phyloP scores from a whole-genome alignment of 2,329 filamentous ascomycete species.

The Dactylonectria estremocensis region DNA sequence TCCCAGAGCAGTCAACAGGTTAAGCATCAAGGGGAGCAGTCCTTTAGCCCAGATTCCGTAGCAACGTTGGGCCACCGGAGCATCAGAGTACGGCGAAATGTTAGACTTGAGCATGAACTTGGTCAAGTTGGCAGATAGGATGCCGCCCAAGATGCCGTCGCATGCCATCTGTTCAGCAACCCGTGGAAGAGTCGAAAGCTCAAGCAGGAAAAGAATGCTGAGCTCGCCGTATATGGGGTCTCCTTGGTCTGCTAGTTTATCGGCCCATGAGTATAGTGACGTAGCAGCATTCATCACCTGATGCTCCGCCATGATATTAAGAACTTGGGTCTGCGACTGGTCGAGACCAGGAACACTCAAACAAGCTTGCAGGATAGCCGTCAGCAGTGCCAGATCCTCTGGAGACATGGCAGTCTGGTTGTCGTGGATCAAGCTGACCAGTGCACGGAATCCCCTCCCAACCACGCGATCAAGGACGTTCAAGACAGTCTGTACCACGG shows the following conservation, averaged over 20 bases:
- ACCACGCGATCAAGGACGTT: conserved; percentile 87
- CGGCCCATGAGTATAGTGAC: conserved; percentile 94
- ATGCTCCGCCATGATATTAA: conserved; percentile 79
- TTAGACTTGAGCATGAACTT: conserved; percentile 80
- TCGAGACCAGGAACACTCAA: conserved; percentile 84
- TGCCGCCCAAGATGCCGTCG: conserved; percentile 84
- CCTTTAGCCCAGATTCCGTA: conserved; percentile 93
- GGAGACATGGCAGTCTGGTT: conserved; percentile 73
- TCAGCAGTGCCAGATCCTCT: conserved; percentile 88
- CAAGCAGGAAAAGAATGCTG: conserved; percentile 89
- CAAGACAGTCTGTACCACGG: conserved; percentile 75
- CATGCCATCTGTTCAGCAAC: conserved; percentile 93
- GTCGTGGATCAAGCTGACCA: conserved; percentile 88
- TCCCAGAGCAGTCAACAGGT: conserved; percentile 87
- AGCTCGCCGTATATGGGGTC: conserved; percentile 96
- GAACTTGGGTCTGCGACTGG: conserved; percentile 78
- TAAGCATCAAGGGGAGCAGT: conserved; percentile 89
- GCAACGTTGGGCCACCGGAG: conserved; percentile 77
- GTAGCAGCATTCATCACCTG: conserved; percentile 85
- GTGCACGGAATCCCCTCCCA: conserved; percentile 83
- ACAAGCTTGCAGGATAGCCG: conserved; percentile 88
- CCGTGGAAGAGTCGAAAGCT: conserved; percentile 84
- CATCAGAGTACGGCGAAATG: conserved; percentile 85
- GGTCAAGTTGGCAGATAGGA: conserved; percentile 85
- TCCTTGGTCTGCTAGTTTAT: conserved; percentile 81